phyloP scores from a whole-genome alignment of 345 rosid genomes.

The Durio zibethinus region DNA sequence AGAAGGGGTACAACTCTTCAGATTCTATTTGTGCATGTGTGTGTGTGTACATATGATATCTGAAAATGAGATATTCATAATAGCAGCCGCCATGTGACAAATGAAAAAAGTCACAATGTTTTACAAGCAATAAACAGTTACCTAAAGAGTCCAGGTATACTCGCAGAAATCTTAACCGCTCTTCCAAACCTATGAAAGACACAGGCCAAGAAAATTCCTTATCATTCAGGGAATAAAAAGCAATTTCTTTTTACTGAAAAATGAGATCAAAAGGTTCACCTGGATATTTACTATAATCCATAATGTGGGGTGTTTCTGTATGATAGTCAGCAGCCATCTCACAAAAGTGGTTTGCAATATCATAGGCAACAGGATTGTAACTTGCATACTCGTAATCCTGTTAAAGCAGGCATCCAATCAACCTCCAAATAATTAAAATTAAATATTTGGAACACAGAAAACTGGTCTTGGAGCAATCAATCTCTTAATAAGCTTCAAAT shows the following conservation, averaged over 20 bases:
- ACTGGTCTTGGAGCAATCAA: not conserved
- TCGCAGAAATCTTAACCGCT: constrained; percentile 56
- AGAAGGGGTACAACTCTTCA: not conserved
- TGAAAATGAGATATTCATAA: not conserved
- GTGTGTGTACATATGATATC: not conserved
- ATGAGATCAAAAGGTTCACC: constrained; percentile 36
- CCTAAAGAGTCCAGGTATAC: constrained; percentile 66
- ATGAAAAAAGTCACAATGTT: not conserved
- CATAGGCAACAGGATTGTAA: constrained; percentile 83
- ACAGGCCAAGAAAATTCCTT: not conserved
- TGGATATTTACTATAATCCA: constrained; percentile 82
- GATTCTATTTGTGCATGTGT: not conserved
- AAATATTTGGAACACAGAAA: not conserved
- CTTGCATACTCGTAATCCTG: constrained; percentile 97
- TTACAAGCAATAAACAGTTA: constrained; percentile 15
- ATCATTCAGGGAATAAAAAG: not conserved
- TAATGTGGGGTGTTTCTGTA: constrained; percentile 74
- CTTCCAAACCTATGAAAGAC: constrained; percentile 55
- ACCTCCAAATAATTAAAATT: not conserved
- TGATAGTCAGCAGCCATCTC: constrained; percentile 97
- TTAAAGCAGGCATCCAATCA: constrained; percentile 6
- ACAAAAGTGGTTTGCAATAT: constrained; percentile 92
- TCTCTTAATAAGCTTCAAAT: not conserved
- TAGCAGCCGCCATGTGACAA: not conserved
- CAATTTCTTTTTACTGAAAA: not conserved